Conservation (phyloP, 495 filamentous ascomycete species). For the Copromyces sp. region DNA sequence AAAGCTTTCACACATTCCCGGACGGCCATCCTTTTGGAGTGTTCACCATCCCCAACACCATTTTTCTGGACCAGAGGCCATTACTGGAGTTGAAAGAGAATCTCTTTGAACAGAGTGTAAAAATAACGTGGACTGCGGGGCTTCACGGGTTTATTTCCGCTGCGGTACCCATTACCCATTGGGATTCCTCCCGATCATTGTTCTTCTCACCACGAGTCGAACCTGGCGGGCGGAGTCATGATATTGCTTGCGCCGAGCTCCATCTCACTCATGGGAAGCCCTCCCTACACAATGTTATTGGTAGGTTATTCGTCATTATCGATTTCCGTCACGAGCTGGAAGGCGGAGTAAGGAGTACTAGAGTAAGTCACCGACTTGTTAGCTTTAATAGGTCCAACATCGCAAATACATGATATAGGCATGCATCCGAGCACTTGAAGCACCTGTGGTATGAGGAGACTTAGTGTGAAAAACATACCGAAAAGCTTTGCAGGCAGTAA, state of each 20-base stretch:
- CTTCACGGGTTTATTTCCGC: neutral
- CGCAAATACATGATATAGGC: too few relatives aligned
- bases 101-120: neutral
- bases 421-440: too few relatives aligned
- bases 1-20: too few relatives aligned
- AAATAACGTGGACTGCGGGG: too few relatives aligned
- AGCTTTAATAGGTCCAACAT: neutral
- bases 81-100: rapidly evolving
- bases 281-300: too few relatives aligned
- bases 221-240: too few relatives aligned
- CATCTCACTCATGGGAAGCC: too few relatives aligned
- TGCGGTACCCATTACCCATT: neutral
- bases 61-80: neutral
- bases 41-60: neutral
- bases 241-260: neutral
- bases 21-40: neutral
- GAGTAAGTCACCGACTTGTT: rapidly evolving
- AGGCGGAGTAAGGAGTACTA: neutral
- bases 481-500: neutral
- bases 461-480: neutral
- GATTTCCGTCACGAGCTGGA: neutral
- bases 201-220: neutral
- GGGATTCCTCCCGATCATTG: neutral
- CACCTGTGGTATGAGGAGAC: neutral
- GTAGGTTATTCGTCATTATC: neutral